A percentile compares a stretch with the other conserved stretches of the same genome.
phyloP scores from a whole-genome alignment of 2,329 filamentous ascomycete genomes.

The Teratosphaeria destructans region DNA sequence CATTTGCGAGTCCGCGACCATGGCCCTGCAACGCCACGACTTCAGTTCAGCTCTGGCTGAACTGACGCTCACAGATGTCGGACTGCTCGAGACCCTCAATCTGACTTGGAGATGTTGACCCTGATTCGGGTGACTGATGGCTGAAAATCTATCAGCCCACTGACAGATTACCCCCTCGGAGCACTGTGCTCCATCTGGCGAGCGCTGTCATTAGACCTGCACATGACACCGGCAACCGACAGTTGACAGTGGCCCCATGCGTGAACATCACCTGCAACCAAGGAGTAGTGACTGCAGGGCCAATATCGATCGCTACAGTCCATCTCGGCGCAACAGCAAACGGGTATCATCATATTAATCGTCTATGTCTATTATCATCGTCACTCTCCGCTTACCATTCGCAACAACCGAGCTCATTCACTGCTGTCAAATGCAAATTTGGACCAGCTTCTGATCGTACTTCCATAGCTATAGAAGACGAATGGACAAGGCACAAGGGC shows the following conservation, averaged over 20 bases:
- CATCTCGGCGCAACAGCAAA: background rate
- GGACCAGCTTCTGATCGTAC: conserved; percentile 10
- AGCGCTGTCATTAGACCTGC: background rate
- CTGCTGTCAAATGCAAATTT: conserved; percentile 2
- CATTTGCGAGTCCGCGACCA: background rate
- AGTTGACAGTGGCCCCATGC: background rate
- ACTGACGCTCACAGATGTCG: background rate
- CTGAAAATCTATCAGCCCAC: background rate
- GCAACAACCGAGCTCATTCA: background rate
- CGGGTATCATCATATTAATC: background rate
- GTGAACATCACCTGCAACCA: background rate
- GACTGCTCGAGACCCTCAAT: background rate
- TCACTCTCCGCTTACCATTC: background rate
- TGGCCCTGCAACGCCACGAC: background rate
- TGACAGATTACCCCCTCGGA: background rate
- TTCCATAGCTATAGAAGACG: conserved; percentile 21
- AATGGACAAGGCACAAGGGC: conserved; percentile 20
- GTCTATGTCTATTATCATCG: background rate
- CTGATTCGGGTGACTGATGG: background rate
- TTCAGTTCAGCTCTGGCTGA: background rate
- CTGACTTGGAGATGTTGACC: background rate
- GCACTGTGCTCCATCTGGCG: background rate
- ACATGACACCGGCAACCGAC: no score
- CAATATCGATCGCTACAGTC: background rate
- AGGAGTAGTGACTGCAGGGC: background rate